Evolutionary conservation across 179 eudicot genomes (phyloP).

Genomic region (Beta lomatogona): DNA sequence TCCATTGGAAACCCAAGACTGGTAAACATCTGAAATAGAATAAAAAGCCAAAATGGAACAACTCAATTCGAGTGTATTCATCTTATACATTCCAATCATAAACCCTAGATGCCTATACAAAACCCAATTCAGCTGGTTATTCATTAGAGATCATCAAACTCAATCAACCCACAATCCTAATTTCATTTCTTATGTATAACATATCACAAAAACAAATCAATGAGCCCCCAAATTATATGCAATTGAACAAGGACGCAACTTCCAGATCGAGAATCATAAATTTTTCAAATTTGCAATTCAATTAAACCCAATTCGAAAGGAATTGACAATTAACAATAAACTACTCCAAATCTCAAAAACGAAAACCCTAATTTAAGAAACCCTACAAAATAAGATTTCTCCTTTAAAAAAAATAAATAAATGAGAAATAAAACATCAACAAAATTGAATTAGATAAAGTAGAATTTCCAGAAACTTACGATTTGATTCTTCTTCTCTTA

Average conservation of each 20-base stretch:
- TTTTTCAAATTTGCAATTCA: conserved; percentile 1
- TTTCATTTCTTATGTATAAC: not conserved
- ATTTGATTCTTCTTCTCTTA: conserved; percentile 51
- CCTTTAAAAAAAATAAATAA: not conserved
- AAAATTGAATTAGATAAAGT: not conserved
- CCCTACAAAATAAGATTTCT: not conserved
- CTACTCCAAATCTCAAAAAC: conserved; percentile 9
- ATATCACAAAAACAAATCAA: conserved; percentile 8
- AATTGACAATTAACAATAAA: not conserved
- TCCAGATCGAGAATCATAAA: not conserved
- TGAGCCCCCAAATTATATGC: conserved; percentile 1
- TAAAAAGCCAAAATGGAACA: not conserved
- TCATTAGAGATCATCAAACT: conserved; percentile 6
- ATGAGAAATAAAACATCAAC: not conserved
- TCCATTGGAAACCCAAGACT: not conserved
- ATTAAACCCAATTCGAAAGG: not conserved
- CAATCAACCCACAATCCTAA: conserved; percentile 9
- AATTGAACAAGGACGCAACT: conserved; percentile 3
- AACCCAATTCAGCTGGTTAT: not conserved
- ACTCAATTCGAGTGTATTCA: not conserved
- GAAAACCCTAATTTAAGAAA: conserved; percentile 27
- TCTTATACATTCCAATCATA: conserved; percentile 1
- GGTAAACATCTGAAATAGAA: conserved; percentile 2
- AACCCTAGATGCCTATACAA: conserved; percentile 21
- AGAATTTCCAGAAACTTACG: conserved; percentile 36